Percentiles rank a stretch among this genome's conserved stretches.
phyloP scores from a whole-genome alignment of 345 rosid species.

The Ceriops tagal region DNA sequence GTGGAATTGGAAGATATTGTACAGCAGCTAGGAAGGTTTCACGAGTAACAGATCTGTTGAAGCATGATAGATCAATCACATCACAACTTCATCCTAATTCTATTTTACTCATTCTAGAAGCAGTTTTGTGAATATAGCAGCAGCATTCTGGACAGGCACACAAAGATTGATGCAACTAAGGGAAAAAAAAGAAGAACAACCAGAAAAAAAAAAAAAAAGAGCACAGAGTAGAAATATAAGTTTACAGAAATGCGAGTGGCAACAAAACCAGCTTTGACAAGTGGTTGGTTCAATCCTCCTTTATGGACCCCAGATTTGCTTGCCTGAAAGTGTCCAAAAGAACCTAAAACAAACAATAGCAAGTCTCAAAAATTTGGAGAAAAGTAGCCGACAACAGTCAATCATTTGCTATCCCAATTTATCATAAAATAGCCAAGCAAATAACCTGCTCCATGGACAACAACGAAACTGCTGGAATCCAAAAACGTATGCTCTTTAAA shows the following conservation, averaged over 20 bases:
- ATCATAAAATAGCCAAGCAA: not conserved
- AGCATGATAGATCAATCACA: not conserved
- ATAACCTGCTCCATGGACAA: constrained; percentile 96
- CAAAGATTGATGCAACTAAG: not conserved
- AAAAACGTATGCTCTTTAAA: constrained; percentile 30
- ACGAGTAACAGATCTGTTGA: not conserved
- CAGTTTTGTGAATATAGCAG: not conserved
- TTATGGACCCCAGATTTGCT: constrained; percentile 90
- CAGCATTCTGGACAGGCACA: no score
- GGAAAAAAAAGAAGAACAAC: not conserved
- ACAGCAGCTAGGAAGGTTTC: not conserved
- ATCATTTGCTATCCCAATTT: not conserved
- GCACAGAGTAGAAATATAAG: not conserved
- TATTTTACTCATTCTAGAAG: no score
- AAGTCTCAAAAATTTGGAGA: not conserved
- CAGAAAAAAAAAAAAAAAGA: constrained; percentile 5
- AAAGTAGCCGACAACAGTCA: not conserved
- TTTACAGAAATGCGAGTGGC: constrained; percentile 91
- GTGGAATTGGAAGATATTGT: not conserved
- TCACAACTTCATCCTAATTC: no score
- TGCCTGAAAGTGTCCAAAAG: constrained; percentile 97
- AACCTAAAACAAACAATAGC: constrained; percentile 47
- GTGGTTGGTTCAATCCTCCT: constrained; percentile 68
- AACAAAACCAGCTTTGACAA: constrained; percentile 89
- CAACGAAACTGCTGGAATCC: constrained; percentile 52